Conservation (phyloP, 306 rosid genomes). For the Cucurbita ficifolia region DNA sequence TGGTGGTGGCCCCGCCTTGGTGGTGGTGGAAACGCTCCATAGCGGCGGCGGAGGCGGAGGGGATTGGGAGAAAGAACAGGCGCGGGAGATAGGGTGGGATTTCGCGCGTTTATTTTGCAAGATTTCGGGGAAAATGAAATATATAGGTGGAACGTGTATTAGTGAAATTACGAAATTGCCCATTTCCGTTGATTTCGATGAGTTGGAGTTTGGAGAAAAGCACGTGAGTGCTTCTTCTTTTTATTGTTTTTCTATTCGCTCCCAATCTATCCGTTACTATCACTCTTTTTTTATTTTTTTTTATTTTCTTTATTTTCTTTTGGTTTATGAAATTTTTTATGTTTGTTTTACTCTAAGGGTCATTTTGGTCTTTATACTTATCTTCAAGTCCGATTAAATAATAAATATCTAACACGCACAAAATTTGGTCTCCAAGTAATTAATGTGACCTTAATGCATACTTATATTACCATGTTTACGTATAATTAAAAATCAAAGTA, state of each 20-base stretch:
- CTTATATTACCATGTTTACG: neutral
- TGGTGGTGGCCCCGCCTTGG: conserved; percentile 10
- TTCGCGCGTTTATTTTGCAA: conserved; percentile 32
- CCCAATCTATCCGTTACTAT: neutral
- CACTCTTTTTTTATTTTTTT: neutral
- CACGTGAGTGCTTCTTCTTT: neutral
- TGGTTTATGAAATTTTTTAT: too few species aligned
- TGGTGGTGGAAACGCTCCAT: conserved; percentile 37
- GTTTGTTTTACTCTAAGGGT: neutral
- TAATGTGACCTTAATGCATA: neutral
- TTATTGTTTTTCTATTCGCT: neutral
- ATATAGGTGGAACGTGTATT: conserved; percentile 3
- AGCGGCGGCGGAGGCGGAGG: neutral
- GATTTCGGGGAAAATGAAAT: neutral
- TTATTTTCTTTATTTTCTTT: too few species aligned
- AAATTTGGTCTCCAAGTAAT: neutral
- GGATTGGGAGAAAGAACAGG: neutral
- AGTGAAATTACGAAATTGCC: neutral
- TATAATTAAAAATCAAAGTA: too few species aligned
- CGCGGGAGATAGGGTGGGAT: conserved; percentile 39
- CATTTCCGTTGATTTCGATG: conserved; percentile 4
- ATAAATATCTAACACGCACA: neutral
- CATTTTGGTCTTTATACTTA: neutral
- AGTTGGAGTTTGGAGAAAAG: neutral
- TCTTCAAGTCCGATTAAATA: neutral